phyloP scores from a whole-genome alignment of 345 rosid genomes.

The Populus pruinosa region DNA sequence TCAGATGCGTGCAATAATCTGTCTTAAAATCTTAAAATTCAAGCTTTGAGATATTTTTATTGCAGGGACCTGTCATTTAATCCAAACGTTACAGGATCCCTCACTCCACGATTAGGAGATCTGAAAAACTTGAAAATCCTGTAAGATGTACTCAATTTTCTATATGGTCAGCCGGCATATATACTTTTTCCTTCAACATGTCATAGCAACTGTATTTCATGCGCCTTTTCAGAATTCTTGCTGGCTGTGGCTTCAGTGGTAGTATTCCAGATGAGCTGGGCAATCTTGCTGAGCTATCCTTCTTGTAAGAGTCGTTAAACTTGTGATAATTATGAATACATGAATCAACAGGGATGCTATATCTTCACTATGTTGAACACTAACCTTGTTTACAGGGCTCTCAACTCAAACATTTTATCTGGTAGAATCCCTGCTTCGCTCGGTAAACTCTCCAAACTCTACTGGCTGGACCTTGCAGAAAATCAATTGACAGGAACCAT shows the following conservation, averaged over 20 bases:
- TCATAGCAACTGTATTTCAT: not conserved
- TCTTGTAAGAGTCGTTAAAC: conserved; percentile 54
- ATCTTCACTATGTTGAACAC: conserved; percentile 5
- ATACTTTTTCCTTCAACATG: not conserved
- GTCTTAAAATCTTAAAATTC: not conserved
- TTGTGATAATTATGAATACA: not conserved
- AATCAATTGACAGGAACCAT: conserved; percentile 72
- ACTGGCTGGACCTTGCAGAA: conserved; percentile 89
- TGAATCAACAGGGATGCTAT: not conserved
- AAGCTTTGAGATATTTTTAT: conserved; percentile 5
- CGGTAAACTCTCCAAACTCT: conserved; percentile 72
- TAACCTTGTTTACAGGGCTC: conserved; percentile 49
- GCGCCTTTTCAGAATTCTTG: conserved; percentile 55
- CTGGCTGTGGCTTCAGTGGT: conserved; percentile 88
- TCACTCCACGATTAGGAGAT: conserved; percentile 71
- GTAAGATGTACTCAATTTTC: conserved; percentile 34
- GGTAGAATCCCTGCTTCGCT: conserved; percentile 72
- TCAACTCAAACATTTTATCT: conserved; percentile 78
- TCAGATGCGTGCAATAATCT: not conserved
- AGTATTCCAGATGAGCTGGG: conserved; percentile 79
- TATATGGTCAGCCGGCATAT: not conserved
- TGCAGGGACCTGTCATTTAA: conserved; percentile 81
- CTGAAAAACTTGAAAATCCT: conserved; percentile 68
- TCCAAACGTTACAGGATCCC: conserved; percentile 60
- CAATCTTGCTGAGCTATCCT: conserved; percentile 66